Percentiles rank a stretch among this genome's conserved stretches.
These are phyloP conservation scores for Lycium barbarum DNA, from an alignment of 257 asterid genomes.

Conservation along the genomic window DNA sequence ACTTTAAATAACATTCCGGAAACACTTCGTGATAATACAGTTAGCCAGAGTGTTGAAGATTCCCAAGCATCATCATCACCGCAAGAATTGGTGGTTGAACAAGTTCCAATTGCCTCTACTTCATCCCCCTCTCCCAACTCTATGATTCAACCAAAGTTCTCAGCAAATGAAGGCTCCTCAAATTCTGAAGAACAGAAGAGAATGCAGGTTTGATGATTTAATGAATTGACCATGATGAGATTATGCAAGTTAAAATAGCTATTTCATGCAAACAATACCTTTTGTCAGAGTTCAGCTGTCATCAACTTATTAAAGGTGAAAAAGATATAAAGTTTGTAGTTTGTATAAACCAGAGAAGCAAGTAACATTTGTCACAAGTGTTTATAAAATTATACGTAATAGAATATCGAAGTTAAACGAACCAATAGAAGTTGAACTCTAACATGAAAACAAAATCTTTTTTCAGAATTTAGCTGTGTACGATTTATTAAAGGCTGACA, in stretches of 20 bases:
- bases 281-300: background rate
- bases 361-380: too few relatives aligned
- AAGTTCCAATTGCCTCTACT: conserved; percentile 37
- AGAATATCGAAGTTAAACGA: too few relatives aligned
- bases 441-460: too few relatives aligned
- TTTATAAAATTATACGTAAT: too few relatives aligned
- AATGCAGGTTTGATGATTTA: conserved; percentile 10
- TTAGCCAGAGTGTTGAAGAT: conserved; percentile 26
- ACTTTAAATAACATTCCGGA: conserved; percentile 35
- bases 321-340: background rate
- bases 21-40: conserved; percentile 24
- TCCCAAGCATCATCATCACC: conserved; percentile 26
- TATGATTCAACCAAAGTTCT: conserved; percentile 54
- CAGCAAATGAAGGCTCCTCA: conserved; percentile 46
- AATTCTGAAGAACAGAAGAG: conserved; percentile 37
- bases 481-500: too few relatives aligned
- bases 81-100: conserved; percentile 37
- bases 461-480: too few relatives aligned
- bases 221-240: background rate
- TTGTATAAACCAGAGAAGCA: background rate
- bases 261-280: background rate
- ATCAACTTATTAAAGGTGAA: background rate
- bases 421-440: too few relatives aligned
- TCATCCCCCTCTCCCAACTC: conserved; percentile 60
- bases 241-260: background rate